Conservation (phyloP, 768 basidiomycete genomes). For the Rickenella mellea region DNA sequence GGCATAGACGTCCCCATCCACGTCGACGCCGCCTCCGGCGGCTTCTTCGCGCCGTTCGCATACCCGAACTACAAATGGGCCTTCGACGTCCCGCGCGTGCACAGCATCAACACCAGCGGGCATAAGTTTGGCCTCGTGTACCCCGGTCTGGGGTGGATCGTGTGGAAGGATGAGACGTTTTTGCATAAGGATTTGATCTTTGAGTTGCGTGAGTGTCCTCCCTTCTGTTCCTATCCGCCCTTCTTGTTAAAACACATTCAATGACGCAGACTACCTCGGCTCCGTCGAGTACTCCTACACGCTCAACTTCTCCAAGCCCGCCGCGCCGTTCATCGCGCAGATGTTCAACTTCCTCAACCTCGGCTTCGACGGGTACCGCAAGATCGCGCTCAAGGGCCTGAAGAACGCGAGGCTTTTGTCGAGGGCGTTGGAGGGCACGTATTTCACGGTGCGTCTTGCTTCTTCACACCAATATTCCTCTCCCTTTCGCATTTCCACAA, state of each 20-base stretch:
- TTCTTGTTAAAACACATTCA: slow-evolving; percentile 1
- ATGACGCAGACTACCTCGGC: slow-evolving; percentile 37
- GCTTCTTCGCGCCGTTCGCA: slow-evolving; percentile 55
- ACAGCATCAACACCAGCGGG: slow-evolving; percentile 49
- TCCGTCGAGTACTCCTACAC: slow-evolving; percentile 54
- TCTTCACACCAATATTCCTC: background rate
- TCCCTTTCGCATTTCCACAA: background rate
- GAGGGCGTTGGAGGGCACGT: slow-evolving; percentile 45
- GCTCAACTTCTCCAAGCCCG: slow-evolving; percentile 51
- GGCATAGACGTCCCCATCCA: slow-evolving; percentile 57
- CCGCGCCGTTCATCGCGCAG: slow-evolving; percentile 46
- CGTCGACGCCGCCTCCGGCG: slow-evolving; percentile 57
- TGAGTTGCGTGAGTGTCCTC: slow-evolving; percentile 45
- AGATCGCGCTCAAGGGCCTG: slow-evolving; percentile 37
- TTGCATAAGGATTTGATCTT: slow-evolving; percentile 59
- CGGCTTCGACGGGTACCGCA: slow-evolving; percentile 45
- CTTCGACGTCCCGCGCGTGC: slow-evolving; percentile 50
- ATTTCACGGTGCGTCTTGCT: slow-evolving; percentile 29
- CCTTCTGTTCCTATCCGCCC: slow-evolving; percentile 28
- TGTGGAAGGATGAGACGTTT: slow-evolving; percentile 49
- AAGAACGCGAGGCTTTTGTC: slow-evolving; percentile 49
- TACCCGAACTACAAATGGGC: slow-evolving; percentile 49
- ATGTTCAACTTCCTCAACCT: slow-evolving; percentile 55
- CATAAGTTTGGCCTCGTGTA: slow-evolving; percentile 47
- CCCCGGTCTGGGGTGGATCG: slow-evolving; percentile 49